Evolutionary conservation across 2,329 filamentous ascomycete genomes (phyloP), one percentile per base, ranked within the genome.

Genomic region (Alternaria hordeiaustralica): DNA sequence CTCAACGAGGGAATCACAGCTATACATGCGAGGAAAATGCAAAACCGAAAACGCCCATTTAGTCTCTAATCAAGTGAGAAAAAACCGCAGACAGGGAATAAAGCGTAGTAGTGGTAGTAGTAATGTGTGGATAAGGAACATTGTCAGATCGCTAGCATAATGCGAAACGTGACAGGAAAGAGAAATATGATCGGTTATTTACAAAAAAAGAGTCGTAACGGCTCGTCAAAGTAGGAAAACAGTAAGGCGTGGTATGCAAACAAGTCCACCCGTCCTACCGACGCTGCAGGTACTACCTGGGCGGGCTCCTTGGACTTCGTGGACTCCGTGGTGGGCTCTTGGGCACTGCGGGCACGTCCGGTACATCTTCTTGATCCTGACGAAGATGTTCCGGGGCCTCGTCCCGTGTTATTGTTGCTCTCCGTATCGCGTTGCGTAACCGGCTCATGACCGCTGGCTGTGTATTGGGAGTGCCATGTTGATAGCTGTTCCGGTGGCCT

Each of bases 401-500:
- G 30, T 78, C 76, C n/a, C 71, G 65, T 21, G 76, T 78, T 10
- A 78, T 65, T 15, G 76, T 78, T 18, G 72, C 71, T 65, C 76
- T 72, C 23, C 76, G 65, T 47, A 78, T 73, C 8, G 67, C 75
- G 50, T 75, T 77, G 44, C 76, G 72, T 66, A 78, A 59, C 36
- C 75, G 71, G 58, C 73, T 78, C 58, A 72, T 72, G 8, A 69
- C 60, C 20, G 65, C 63, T 10, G 68, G 68, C 36, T 60, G 60
- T 21, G 66, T 63, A 15, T 66, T 68, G 25, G 65, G 66, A 15
- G 63, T 28, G 4, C 54, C 63, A 20, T 65, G 65, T 25, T 71
- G 57, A 58, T 68, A 71, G 67, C 76, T 78, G 45, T 74, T 74
- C 5, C 75, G 73, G 25, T 61, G 51, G 26, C 58, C 53, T 36